Evolutionary conservation across 1,284 basidiomycete genomes (phyloP).

Genomic region (Volvariella volvacea): DNA sequence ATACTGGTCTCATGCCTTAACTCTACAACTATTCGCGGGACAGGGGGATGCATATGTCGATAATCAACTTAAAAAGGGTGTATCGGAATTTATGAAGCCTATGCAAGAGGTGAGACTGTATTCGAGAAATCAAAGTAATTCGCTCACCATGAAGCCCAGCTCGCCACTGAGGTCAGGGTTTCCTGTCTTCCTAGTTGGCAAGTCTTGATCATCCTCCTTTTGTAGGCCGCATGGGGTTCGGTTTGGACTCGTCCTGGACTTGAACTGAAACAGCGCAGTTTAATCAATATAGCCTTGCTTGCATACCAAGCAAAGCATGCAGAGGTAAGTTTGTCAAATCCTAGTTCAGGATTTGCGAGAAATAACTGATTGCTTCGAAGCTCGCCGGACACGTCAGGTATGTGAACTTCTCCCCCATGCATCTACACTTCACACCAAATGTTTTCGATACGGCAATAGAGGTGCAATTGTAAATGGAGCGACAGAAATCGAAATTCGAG

Average conservation of each 20-base stretch:
- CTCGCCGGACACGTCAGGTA: no score
- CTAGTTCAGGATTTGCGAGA: neutral
- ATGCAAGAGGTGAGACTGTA: constrained; percentile 31
- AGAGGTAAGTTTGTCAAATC: constrained; percentile 22
- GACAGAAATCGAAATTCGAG: constrained; percentile 32
- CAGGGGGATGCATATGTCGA: constrained; percentile 36
- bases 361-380: constrained; percentile 12
- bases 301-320: constrained; percentile 32
- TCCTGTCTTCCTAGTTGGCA: neutral
- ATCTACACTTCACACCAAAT: no score
- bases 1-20: neutral
- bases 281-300: constrained; percentile 34
- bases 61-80: constrained; percentile 29
- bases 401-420: no score
- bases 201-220: neutral
- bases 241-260: constrained; percentile 38
- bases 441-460: no score
- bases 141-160: constrained; percentile 6
- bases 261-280: constrained; percentile 34
- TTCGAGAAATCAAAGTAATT: constrained; percentile 6
- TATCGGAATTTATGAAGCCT: constrained; percentile 36
- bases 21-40: neutral
- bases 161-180: constrained; percentile 28
- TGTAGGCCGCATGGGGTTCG: constrained; percentile 33
- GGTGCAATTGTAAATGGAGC: constrained; percentile 34